phyloP scores from a whole-genome alignment of 805 yeast species.

The Cephaloascus albidus region DNA sequence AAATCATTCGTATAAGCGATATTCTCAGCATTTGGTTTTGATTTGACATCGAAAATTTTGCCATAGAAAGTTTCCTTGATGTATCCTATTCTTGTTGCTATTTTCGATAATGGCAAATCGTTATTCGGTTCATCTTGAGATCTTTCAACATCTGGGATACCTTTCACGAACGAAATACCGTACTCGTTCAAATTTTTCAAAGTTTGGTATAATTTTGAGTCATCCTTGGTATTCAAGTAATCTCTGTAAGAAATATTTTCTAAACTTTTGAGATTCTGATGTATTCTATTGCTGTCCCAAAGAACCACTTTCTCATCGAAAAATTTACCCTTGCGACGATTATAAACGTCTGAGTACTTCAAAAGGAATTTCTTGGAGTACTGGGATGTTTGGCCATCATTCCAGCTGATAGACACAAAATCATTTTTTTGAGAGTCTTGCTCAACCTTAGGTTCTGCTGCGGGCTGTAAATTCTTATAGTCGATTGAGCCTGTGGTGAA shows the following conservation, averaged over 20 bases:
- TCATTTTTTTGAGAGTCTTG: constrained; percentile 14
- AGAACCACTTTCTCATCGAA: constrained; percentile 18
- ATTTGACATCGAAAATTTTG: constrained; percentile 55
- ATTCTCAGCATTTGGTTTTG: constrained; percentile 45
- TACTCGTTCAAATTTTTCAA: constrained; percentile 38
- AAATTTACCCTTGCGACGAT: constrained; percentile 23
- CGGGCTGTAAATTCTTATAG: constrained; percentile 24
- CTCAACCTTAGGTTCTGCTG: constrained; percentile 18
- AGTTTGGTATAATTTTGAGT: constrained; percentile 22
- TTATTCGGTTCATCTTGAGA: background rate
- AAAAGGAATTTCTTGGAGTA: constrained; percentile 40
- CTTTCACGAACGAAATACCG: constrained; percentile 50
- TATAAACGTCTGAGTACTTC: constrained; percentile 24
- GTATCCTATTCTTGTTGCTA: constrained; percentile 52
- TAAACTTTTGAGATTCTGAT: constrained; percentile 13
- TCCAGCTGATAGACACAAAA: constrained; percentile 35
- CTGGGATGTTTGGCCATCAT: constrained; percentile 26
- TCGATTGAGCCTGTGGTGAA: constrained; percentile 50
- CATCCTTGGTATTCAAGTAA: constrained; percentile 23
- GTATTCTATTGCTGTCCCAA: constrained; percentile 27
- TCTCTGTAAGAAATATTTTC: constrained; percentile 24
- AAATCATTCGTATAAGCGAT: constrained; percentile 60
- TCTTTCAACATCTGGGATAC: constrained; percentile 32
- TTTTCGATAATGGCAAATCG: constrained; percentile 26
- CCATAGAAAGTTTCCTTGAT: constrained; percentile 68